Evolutionary conservation across 139 green algal species (phyloP).

Genomic region (Volvox reticuliferus): DNA sequence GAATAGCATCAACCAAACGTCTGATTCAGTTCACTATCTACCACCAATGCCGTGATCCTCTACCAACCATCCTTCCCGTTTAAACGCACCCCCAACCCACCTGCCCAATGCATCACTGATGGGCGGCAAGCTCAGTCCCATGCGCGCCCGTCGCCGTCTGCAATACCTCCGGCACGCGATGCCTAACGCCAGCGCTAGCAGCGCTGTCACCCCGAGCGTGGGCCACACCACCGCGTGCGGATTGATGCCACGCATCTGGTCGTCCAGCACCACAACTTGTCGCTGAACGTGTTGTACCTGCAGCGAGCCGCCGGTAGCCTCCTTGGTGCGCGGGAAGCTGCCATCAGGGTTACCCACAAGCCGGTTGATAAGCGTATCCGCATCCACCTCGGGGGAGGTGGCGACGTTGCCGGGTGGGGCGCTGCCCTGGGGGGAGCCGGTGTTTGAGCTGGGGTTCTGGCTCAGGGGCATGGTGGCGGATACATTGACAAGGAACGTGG

Average conservation of each 20-base stretch:
- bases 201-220: conserved; percentile 4
- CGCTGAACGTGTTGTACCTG: conserved; percentile 19
- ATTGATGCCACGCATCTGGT: neutral
- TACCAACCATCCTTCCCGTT: neutral
- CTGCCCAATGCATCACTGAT: conserved; percentile 4
- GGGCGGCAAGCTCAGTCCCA: neutral
- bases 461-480: conserved; percentile 35
- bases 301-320: conserved; percentile 32
- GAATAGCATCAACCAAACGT: too few species aligned
- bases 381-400: conserved; percentile 23
- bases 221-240: conserved; percentile 33
- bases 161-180: neutral
- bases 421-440: too few species aligned
- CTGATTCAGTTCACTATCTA: too few species aligned
- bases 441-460: neutral
- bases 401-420: neutral
- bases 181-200: conserved; percentile 12
- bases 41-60: too few species aligned
- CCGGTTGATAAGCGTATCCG: conserved; percentile 30
- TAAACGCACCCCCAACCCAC: neutral
- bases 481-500: conserved; percentile 41
- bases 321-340: conserved; percentile 41
- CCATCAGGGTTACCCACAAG: conserved; percentile 3
- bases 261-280: conserved; percentile 14
- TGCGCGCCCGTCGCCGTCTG: neutral